Evolutionary conservation across 202 grass and related monocot species (phyloP).

Genomic region (Schoenoplectus tabernaemontani): DNA sequence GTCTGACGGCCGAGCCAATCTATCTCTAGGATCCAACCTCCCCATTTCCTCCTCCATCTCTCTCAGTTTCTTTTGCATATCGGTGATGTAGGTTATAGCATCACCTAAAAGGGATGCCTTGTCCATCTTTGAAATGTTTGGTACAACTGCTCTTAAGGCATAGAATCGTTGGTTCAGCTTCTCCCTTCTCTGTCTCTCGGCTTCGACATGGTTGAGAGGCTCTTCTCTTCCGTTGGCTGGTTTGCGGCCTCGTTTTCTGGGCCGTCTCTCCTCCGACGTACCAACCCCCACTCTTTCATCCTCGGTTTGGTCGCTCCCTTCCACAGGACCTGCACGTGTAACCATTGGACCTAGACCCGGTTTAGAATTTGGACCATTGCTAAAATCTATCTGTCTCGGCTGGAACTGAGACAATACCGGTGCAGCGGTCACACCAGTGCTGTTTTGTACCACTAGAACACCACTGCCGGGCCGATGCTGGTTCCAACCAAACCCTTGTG

Average conservation of each 20-base stretch:
- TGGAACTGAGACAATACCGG: conserved; percentile 46
- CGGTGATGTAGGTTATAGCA: conserved; percentile 81
- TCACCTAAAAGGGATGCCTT: conserved; percentile 87
- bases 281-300: conserved; percentile 53
- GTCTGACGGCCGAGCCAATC: conserved; percentile 27
- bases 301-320: conserved; percentile 46
- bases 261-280: conserved; percentile 46
- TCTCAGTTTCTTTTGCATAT: conserved; percentile 87
- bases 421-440: conserved; percentile 27
- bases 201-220: conserved; percentile 90
- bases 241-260: conserved; percentile 89
- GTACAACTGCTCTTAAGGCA: conserved; percentile 71
- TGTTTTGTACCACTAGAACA: conserved; percentile 48
- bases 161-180: conserved; percentile 96
- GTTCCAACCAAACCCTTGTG: conserved; percentile 70
- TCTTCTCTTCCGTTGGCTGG: conserved; percentile 93
- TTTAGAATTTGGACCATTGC: conserved; percentile 56
- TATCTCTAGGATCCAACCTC: conserved; percentile 32
- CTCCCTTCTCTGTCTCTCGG: conserved; percentile 88
- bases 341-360: conserved; percentile 35
- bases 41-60: conserved; percentile 83
- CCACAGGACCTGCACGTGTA: conserved; percentile 37
- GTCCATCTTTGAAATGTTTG: conserved; percentile 98
- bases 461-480: conserved; percentile 68
- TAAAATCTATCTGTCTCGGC: conserved; percentile 86